Evolutionary conservation across 1,284 basidiomycete species (phyloP).

Genomic region (Ceratobasidium theobromae): DNA sequence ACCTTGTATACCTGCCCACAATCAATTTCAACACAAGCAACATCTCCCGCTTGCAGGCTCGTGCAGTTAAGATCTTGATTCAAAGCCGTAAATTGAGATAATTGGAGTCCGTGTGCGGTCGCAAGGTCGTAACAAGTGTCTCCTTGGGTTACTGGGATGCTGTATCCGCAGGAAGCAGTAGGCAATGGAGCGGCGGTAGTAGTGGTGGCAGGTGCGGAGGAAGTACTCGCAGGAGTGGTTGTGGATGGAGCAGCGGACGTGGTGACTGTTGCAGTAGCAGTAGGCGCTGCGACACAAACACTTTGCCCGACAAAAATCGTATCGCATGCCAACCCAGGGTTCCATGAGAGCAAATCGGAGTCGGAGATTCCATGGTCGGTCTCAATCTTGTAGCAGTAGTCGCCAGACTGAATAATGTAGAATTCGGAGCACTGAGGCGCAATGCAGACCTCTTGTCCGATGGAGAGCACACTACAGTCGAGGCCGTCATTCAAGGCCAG

Average conservation of each 20-base stretch:
- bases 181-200: not conserved
- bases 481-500: conserved; percentile 12
- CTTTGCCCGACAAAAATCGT: conserved; percentile 3
- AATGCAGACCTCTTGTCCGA: conserved; percentile 10
- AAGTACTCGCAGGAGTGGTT: not conserved
- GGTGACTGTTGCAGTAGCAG: not conserved
- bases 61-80: not conserved
- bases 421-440: not conserved
- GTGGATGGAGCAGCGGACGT: not conserved
- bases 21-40: not conserved
- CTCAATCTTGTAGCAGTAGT: conserved; percentile 13
- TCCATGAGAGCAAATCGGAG: not conserved
- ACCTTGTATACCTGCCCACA: conserved; percentile 9
- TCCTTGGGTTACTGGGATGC: not conserved
- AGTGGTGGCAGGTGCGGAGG: not conserved
- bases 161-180: not conserved
- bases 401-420: conserved; percentile 8
- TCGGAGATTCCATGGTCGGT: conserved; percentile 7
- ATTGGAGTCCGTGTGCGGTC: not conserved
- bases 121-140: conserved; percentile 28
- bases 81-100: not conserved
- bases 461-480: not conserved
- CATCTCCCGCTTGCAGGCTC: not conserved
- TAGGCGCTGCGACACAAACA: conserved; percentile 13
- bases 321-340: conserved; percentile 10